Conservation (phyloP, 306 rosid species). For the Fragaria nilgerrensis region DNA sequence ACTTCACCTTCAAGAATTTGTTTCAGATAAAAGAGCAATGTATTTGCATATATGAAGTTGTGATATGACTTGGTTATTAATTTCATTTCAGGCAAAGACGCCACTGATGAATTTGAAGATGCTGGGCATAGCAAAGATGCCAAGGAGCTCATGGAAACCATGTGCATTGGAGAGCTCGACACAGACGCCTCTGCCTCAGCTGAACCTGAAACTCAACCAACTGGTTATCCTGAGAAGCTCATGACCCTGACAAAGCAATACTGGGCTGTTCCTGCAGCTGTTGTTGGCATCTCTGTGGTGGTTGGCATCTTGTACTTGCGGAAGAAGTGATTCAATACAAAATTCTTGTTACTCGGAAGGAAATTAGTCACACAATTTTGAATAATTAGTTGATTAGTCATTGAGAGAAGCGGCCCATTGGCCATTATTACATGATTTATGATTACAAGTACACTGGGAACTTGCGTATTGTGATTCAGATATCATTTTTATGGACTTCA, state of each 20-base stretch:
- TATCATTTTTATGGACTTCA: slow-evolving; percentile 31
- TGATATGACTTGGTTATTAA: slow-evolving; percentile 18
- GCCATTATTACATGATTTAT: neutral
- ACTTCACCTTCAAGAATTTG: slow-evolving; percentile 6
- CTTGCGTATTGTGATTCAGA: neutral
- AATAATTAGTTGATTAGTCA: slow-evolving; percentile 22
- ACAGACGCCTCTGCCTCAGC: slow-evolving; percentile 22
- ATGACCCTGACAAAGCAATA: slow-evolving; percentile 48
- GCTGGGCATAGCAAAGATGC: slow-evolving; percentile 82
- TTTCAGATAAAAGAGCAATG: slow-evolving; percentile 7
- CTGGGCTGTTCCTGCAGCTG: slow-evolving; percentile 56
- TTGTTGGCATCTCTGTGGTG: slow-evolving; percentile 53
- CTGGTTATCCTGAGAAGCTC: slow-evolving; percentile 34
- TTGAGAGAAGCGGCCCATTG: slow-evolving; percentile 15
- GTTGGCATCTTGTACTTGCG: slow-evolving; percentile 53
- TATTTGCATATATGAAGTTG: slow-evolving; percentile 1
- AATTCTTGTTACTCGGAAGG: slow-evolving; percentile 3
- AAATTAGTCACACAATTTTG: slow-evolving; percentile 37
- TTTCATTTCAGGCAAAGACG: slow-evolving; percentile 62
- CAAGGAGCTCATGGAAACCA: slow-evolving; percentile 63
- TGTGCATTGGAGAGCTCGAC: slow-evolving; percentile 72
- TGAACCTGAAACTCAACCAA: slow-evolving; percentile 27
- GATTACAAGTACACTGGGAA: neutral
- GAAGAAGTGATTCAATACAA: slow-evolving; percentile 41
- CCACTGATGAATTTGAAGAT: slow-evolving; percentile 92